phyloP scores from a whole-genome alignment of 2,329 filamentous ascomycete species.

The Xylaria sp. region DNA sequence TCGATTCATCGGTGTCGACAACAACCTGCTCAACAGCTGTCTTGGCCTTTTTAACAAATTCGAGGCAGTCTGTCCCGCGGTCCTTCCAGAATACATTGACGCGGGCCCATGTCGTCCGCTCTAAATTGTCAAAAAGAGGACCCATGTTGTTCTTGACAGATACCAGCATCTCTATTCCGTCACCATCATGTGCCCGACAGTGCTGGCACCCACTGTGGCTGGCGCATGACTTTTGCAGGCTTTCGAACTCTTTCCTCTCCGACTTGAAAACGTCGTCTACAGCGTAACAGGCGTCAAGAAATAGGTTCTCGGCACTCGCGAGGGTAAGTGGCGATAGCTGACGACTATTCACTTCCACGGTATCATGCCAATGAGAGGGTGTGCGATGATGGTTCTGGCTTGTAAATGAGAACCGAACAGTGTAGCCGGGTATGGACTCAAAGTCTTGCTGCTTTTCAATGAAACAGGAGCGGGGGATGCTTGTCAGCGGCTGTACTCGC shows the following conservation, averaged over 20 bases:
- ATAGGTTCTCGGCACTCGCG: constrained; percentile 58
- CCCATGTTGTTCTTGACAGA: constrained; percentile 63
- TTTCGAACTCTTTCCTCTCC: constrained; percentile 56
- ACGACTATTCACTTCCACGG: constrained; percentile 58
- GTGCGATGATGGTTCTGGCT: constrained; percentile 55
- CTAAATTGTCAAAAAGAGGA: constrained; percentile 58
- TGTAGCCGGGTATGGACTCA: constrained; percentile 62
- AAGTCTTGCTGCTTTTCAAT: constrained; percentile 59
- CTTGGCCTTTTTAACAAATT: constrained; percentile 57
- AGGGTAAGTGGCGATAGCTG: constrained; percentile 62
- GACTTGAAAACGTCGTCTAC: constrained; percentile 56
- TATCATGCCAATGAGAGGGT: constrained; percentile 54
- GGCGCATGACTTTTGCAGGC: constrained; percentile 53
- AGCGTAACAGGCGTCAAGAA: constrained; percentile 58
- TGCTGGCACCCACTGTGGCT: constrained; percentile 53
- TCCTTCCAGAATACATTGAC: constrained; percentile 59
- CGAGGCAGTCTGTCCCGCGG: constrained; percentile 56
- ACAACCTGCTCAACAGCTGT: constrained; percentile 52
- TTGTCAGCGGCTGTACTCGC: constrained; percentile 58
- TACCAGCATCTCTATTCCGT: constrained; percentile 60
- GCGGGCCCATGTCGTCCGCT: constrained; percentile 56
- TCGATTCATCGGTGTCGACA: constrained; percentile 55
- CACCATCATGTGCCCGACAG: constrained; percentile 56
- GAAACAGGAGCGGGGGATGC: constrained; percentile 60
- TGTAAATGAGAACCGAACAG: constrained; percentile 58